These are phyloP conservation scores for maize (Zea mays) DNA, from an alignment of 176 grass and related monocot genomes.

Conservation along the genomic window DNA sequence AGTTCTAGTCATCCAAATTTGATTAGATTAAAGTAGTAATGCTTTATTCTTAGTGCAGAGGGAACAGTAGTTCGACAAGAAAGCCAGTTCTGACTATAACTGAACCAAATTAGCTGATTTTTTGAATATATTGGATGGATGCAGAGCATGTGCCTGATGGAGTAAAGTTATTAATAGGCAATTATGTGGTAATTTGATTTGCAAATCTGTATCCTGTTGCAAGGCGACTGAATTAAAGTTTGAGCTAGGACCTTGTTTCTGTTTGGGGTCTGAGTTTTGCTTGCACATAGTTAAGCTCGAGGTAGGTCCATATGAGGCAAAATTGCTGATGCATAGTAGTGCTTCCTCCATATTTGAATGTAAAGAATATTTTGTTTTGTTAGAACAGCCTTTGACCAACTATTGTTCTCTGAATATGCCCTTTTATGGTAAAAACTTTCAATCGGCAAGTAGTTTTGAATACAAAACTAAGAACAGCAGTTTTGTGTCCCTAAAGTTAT, in stretches of 20 bases:
- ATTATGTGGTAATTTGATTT: constrained; percentile 1
- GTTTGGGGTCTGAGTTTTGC: background rate
- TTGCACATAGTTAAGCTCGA: background rate
- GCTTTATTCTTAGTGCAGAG: background rate
- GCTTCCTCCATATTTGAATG: background rate
- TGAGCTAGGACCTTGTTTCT: constrained; percentile 8
- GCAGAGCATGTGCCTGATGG: background rate
- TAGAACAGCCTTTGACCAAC: background rate
- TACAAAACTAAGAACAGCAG: background rate
- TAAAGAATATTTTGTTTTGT: background rate
- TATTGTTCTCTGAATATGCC: background rate
- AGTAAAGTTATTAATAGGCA: background rate
- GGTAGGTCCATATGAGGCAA: background rate
- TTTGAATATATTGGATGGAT: background rate
- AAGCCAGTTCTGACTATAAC: background rate
- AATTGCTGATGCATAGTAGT: background rate
- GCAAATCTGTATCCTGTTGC: background rate
- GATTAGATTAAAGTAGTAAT: constrained; percentile 17
- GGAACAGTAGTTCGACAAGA: background rate
- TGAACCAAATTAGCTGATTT: constrained; percentile 14
- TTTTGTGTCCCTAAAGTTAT: background rate
- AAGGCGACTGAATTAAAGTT: background rate
- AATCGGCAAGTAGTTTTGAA: background rate
- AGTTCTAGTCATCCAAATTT: background rate
- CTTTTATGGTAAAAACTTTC: background rate